These are phyloP conservation scores for Daedaleopsis sinensis DNA, from an alignment of 768 basidiomycete genomes.

Conservation along the genomic window DNA sequence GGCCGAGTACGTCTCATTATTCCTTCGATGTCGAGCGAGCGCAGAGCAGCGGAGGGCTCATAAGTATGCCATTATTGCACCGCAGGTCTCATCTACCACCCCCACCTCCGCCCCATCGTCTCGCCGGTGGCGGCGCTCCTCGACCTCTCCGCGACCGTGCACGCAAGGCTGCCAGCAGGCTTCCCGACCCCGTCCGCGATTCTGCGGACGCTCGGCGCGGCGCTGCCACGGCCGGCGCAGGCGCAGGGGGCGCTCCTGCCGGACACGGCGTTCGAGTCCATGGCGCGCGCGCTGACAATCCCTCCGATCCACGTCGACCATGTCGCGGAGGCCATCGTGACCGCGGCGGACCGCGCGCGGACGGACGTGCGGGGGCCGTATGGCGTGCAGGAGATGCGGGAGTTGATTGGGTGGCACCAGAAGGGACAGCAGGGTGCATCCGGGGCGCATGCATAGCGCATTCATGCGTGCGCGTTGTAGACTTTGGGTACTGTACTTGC, in stretches of 20 bases:
- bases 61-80: too few species aligned
- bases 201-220: conserved; percentile 54
- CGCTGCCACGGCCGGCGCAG: conserved; percentile 34
- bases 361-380: conserved; percentile 61
- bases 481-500: background rate
- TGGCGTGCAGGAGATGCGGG: conserved; percentile 72
- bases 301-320: conserved; percentile 97
- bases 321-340: conserved; percentile 82
- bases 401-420: conserved; percentile 68
- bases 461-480: background rate
- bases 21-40: background rate
- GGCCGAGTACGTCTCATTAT: conserved; percentile 70
- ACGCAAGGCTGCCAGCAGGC: conserved; percentile 56
- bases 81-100: conserved; percentile 94
- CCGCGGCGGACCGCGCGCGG: conserved; percentile 53
- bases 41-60: too few species aligned
- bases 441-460: conserved; percentile 2
- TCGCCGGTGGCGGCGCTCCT: conserved; percentile 84
- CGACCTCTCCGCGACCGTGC: conserved; percentile 77
- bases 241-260: conserved; percentile 32
- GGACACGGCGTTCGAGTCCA: conserved; percentile 57
- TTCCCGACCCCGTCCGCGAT: conserved; percentile 69
- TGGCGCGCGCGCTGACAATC: conserved; percentile 80
- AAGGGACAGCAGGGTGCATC: conserved; percentile 31
- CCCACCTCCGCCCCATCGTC: conserved; percentile 88